Base-by-base conservation (phyloP, 768 basidiomycete species). In the Hypholoma fasciculare region DNA sequence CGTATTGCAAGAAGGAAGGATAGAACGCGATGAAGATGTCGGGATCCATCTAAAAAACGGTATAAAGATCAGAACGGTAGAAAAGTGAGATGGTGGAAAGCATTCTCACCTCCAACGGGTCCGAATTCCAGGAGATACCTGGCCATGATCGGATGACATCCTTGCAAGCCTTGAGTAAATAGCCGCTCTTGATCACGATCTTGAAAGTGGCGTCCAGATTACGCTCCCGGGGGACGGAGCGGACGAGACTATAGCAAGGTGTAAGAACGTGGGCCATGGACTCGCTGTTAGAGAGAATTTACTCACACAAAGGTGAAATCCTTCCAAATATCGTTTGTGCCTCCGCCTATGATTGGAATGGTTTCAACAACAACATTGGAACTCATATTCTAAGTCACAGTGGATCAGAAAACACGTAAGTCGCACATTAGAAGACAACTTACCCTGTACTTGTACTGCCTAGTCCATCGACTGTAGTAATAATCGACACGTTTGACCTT, bases 401-500 rank as follows among this genome's bases (percentile, higher is more conserved):
- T 11, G 52, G 36, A 61, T 13, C 4, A 48, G 8, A 20, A 58
- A 42, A 53, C 39, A 1, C 23, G 23, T 7, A 42, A 7, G 4
- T 2, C 49, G 30, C 9, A 34, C 6, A 34, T 12, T 9, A 9
- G 3, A 27, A 17, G 11, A 46, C 1, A 11, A 42, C 17, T 38
- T 66, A 81, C 81, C 62, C 73, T 72, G 63, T 86, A 85, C 70
- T 83, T 84, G 83, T 83, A 86, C 17, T 69, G 65, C 65, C 79
- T 83, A 34, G 74, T 73, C 83, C 84, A 84, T 59, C 76, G 70
- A 64, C 81, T 84, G 67, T 81, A 85, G 62, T 83, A 85, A 61
- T 81, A 74, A 64, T 86, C 85, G 44, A 86, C 79, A 1, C 82
- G 81, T 66, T 86, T 85, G 67, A 86, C 72, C 70, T 87, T 84